Conservation (phyloP, 495 filamentous ascomycete species). For the Acidiella bohemica region DNA sequence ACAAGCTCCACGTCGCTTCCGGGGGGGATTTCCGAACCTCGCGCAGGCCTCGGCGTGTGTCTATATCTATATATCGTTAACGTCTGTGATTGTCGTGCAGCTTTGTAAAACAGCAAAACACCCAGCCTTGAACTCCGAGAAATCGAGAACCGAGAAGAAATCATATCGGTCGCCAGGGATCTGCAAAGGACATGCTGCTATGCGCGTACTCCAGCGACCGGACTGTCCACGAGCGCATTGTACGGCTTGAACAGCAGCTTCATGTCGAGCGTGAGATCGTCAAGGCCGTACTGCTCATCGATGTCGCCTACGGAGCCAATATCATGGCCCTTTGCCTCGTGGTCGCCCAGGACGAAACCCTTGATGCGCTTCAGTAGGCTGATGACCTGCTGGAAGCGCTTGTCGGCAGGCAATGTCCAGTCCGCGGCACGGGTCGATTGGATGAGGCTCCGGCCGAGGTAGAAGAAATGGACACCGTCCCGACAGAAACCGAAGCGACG, state of each 20-base stretch:
- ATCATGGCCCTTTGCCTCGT: slow-evolving; percentile 38
- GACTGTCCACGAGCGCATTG: slow-evolving; percentile 15
- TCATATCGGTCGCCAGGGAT: no score
- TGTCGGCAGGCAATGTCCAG: slow-evolving; percentile 38
- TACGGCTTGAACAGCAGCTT: slow-evolving; percentile 42
- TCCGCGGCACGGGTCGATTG: slow-evolving; percentile 35
- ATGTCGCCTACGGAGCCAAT: slow-evolving; percentile 45
- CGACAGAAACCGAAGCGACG: slow-evolving; percentile 48
- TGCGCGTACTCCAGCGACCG: slow-evolving; percentile 12
- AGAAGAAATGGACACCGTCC: slow-evolving; percentile 54
- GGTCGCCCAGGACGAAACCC: slow-evolving; percentile 39
- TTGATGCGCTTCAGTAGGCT: slow-evolving; percentile 44
- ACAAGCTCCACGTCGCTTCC: no score
- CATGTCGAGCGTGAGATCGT: slow-evolving; percentile 52
- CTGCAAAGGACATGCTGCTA: no score
- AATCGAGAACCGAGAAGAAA: no score
- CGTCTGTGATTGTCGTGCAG: no score
- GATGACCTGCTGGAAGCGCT: slow-evolving; percentile 45
- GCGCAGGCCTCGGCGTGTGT: no score
- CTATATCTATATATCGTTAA: no score
- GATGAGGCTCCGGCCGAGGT: slow-evolving; percentile 41
- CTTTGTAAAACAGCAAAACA: no score
- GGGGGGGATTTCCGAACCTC: no score
- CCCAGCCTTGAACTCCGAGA: no score
- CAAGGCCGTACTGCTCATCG: slow-evolving; percentile 44